Conservation (phyloP, 2,329 filamentous ascomycete species). For the Cadophora sp. region DNA sequence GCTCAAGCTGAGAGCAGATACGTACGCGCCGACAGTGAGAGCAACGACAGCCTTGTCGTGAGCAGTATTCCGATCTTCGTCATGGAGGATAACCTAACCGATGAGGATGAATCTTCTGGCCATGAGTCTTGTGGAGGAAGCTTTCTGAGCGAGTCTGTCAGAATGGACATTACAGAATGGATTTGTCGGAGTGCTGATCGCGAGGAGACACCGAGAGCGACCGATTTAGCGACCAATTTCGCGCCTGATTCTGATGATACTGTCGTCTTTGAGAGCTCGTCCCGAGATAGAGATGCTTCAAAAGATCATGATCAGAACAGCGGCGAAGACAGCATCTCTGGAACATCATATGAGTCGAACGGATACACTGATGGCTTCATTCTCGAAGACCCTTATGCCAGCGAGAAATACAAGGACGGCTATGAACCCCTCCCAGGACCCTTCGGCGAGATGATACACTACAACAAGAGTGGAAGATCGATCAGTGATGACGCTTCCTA, state of each 20-base stretch:
- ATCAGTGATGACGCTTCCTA: neutral
- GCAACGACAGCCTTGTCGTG: neutral
- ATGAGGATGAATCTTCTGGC: neutral
- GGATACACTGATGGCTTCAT: neutral
- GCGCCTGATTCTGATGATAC: neutral
- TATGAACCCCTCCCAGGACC: neutral
- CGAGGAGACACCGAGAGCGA: neutral
- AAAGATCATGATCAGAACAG: neutral
- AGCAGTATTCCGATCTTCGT: slow-evolving; percentile 8
- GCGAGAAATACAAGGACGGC: neutral
- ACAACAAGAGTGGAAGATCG: neutral
- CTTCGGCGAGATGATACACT: neutral
- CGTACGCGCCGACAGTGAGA: slow-evolving; percentile 1
- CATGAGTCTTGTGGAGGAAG: neutral
- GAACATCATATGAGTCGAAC: neutral
- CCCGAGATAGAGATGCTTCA: neutral
- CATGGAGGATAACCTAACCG: neutral
- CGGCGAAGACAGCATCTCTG: neutral
- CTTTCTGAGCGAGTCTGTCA: neutral
- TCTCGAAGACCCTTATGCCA: neutral
- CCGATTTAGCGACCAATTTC: neutral
- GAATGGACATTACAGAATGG: neutral
- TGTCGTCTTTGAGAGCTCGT: neutral
- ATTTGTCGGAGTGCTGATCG: neutral
- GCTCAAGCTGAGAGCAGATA: too few species aligned